Base-by-base conservation (phyloP, 83 land plant species). In the Picea mariana region DNA sequence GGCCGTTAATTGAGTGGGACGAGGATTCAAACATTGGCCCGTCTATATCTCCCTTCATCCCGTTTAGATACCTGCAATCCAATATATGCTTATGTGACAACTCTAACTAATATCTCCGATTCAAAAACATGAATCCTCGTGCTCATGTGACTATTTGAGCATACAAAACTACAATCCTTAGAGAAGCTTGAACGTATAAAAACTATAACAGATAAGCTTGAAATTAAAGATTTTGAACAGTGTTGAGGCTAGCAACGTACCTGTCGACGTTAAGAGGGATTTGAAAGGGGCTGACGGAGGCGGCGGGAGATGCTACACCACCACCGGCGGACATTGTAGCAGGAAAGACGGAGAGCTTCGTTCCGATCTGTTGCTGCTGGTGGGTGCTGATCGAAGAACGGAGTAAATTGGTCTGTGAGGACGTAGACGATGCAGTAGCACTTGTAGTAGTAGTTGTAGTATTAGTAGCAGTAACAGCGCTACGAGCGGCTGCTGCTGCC, bases 401-500 rank as follows among this genome's bases (percentile, higher is more conserved):
- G 77, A 49, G 77, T 44, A 73, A 73, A 73, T 44, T 73, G 44
- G 77, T 9, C 0, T 42, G 24, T 0, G 77, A 73, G 26, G 77
- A 73, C 11, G 52, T 9, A 47, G 58, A 55, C 13, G 58, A 55
- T 11, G 58, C 58, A 12, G 58, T 55, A 55, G 13, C 58, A 55
- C 58, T 55, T 47, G 49, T 47, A 55, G 58, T 24, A 16, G 40
- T 7, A 26, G 79, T 60, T 59, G 49, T 60, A 13, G n/a, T 17
- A 24, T 17, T 77, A 15, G 62, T 60, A 27, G 79, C 27, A 59
- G 13, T 77, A 21, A 31, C 42, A 77, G 64, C 79, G 42, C 64
- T 77, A 23, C 63, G 62, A 73, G 58, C 77, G 21, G 77, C 77
- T 6, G 77, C 77, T 34, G 77, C 77, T 6, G 77, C 77, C 77